Percentiles rank a stretch among this genome's conserved stretches.
These are phyloP conservation scores for Scheffersomyces titani DNA, from an alignment of 1,139 yeast species.

Conservation along the genomic window DNA sequence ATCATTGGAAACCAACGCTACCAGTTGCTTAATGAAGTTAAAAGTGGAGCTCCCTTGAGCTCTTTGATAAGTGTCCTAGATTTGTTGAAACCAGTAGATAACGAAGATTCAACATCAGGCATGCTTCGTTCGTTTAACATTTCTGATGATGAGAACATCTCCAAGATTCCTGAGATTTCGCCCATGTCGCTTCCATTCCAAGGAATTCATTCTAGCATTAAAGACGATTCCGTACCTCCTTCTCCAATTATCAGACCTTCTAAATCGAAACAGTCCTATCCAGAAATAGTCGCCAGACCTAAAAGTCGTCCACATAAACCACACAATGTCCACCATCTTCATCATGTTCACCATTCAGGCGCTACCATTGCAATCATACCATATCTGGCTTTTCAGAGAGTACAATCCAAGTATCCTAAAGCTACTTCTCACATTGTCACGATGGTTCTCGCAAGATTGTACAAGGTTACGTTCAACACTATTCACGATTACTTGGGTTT, in stretches of 20 bases:
- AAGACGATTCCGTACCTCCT: constrained; percentile 6
- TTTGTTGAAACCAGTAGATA: constrained; percentile 35
- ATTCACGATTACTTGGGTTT: constrained; percentile 85
- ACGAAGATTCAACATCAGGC: constrained; percentile 1
- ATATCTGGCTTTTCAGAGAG: constrained; percentile 71
- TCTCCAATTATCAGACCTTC: not conserved
- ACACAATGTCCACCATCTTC: constrained; percentile 6
- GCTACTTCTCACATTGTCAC: constrained; percentile 94
- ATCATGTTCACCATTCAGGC: constrained; percentile 23
- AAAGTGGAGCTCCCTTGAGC: constrained; percentile 82
- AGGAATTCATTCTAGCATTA: constrained; percentile 5
- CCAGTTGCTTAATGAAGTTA: constrained; percentile 80
- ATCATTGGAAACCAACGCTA: constrained; percentile 56
- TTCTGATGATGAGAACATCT: constrained; percentile 12
- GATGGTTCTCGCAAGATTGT: constrained; percentile 82
- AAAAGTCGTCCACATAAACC: constrained; percentile 25
- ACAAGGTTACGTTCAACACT: constrained; percentile 88
- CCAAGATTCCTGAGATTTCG: not conserved
- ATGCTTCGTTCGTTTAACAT: constrained; percentile 38
- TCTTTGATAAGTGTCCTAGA: constrained; percentile 80
- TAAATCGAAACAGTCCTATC: constrained; percentile 15
- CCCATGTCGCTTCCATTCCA: constrained; percentile 10
- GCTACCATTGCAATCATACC: constrained; percentile 95
- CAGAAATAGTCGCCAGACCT: constrained; percentile 62
- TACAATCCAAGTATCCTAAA: constrained; percentile 77